Percentiles rank a stretch among this genome's conserved stretches.
Conservation (phyloP, 108 stramenopile species). For the Thalassiosira profunda region DNA sequence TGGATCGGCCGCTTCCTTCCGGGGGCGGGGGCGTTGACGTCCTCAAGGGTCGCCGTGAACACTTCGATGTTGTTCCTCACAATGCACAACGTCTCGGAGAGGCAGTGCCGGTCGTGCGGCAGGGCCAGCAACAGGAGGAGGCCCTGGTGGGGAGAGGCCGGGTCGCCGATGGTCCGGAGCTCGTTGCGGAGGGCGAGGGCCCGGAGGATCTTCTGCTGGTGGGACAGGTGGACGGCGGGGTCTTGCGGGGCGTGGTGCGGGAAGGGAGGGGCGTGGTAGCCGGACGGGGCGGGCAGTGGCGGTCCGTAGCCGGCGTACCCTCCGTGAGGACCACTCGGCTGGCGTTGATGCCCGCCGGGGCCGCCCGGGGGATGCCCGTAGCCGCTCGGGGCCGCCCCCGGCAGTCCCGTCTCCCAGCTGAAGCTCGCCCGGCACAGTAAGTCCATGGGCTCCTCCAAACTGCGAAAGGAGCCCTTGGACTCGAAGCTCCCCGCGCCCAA, state of each 20-base stretch:
- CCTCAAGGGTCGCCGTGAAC: slow-evolving; percentile 80
- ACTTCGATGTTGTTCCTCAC: slow-evolving; percentile 92
- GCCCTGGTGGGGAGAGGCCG: slow-evolving; percentile 30
- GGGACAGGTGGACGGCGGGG: slow-evolving; percentile 14
- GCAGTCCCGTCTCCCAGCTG: slow-evolving; percentile 2
- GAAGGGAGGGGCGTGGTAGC: no score
- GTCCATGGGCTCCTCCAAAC: no score
- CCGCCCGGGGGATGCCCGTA: no score
- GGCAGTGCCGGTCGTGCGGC: slow-evolving; percentile 84
- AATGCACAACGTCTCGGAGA: slow-evolving; percentile 88
- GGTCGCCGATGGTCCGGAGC: slow-evolving; percentile 49
- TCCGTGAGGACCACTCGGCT: no score
- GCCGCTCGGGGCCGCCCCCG: no score
- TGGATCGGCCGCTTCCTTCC: slow-evolving; percentile 86
- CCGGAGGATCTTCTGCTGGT: slow-evolving; percentile 42
- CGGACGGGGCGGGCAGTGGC: no score
- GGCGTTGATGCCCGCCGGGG: no score
- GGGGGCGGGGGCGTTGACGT: slow-evolving; percentile 91
- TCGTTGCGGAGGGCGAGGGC: slow-evolving; percentile 36
- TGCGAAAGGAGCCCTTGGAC: no score
- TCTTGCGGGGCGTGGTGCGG: background rate
- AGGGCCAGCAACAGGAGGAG: slow-evolving; percentile 70
- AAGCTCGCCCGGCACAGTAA: no score
- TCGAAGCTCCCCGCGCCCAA: no score
- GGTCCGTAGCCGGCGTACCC: no score